Percentiles rank a stretch among this genome's conserved stretches.
phyloP scores from a whole-genome alignment of 805 yeast genomes.

The Yamadazyma akitaensis region DNA sequence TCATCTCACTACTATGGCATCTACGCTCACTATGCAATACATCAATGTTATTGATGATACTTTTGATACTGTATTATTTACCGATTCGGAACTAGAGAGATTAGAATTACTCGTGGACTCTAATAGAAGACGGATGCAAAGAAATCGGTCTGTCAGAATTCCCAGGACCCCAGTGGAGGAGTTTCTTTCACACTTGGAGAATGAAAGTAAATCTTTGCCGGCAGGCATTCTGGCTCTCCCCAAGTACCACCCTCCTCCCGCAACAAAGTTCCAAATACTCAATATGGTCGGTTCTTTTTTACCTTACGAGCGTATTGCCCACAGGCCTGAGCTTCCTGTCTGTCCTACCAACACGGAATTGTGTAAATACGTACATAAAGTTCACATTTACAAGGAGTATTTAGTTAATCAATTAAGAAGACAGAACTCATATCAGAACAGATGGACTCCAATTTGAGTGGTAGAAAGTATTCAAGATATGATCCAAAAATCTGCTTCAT shows the following conservation, averaged over 20 bases:
- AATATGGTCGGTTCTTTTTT: background rate
- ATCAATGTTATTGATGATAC: conserved; percentile 17
- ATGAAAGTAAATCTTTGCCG: background rate
- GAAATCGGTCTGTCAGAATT: conserved; percentile 1
- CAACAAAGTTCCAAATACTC: conserved; percentile 5
- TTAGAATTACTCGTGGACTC: conserved; percentile 1
- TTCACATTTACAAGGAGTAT: conserved; percentile 18
- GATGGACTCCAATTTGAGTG: background rate
- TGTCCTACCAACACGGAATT: conserved; percentile 24
- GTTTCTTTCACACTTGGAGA: background rate
- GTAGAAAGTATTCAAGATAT: background rate
- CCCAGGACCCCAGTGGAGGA: background rate
- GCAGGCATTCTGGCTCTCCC: conserved; percentile 6
- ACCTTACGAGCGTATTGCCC: conserved; percentile 1
- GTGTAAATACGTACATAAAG: conserved; percentile 22
- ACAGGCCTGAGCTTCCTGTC: conserved; percentile 18
- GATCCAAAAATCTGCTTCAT: too few relatives aligned
- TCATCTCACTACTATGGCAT: background rate
- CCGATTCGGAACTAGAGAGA: conserved; percentile 5
- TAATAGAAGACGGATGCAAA: conserved; percentile 1
- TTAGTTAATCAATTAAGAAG: conserved; percentile 8
- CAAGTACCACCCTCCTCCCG: conserved; percentile 15
- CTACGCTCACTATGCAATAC: background rate
- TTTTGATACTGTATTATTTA: conserved; percentile 13
- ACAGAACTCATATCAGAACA: conserved; percentile 4